Conservation (phyloP, 768 basidiomycete species). For the Pisolithus tinctorius region DNA sequence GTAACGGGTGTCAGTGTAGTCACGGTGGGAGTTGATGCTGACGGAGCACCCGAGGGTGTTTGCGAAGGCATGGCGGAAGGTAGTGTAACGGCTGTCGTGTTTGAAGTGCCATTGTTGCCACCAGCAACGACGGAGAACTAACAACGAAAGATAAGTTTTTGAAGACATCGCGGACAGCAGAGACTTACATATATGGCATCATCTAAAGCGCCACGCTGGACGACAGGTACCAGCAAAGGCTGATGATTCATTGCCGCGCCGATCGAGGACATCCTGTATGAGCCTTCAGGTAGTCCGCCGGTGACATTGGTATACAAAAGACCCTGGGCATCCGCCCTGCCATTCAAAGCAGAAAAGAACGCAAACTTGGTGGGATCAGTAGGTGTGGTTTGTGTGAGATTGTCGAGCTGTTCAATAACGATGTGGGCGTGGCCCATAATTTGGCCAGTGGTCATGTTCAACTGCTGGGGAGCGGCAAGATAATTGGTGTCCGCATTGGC, state of each 20-base stretch:
- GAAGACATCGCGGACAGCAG: background rate
- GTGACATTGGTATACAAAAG: conserved; percentile 40
- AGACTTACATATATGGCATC: conserved; percentile 34
- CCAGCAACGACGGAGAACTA: conserved; percentile 22
- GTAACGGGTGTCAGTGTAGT: background rate
- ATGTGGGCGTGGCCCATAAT: conserved; percentile 60
- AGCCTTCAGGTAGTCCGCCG: conserved; percentile 47
- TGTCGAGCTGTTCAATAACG: conserved; percentile 46
- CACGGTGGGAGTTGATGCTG: background rate
- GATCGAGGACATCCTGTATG: conserved; percentile 40
- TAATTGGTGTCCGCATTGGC: conserved; percentile 49
- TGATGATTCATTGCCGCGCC: conserved; percentile 45
- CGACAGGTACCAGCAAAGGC: conserved; percentile 27
- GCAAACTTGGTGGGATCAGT: conserved; percentile 46
- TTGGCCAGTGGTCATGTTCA: conserved; percentile 37
- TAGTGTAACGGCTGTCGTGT: background rate
- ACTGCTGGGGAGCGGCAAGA: conserved; percentile 48
- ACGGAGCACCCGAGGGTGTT: background rate
- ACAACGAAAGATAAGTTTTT: background rate
- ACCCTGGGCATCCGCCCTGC: conserved; percentile 35
- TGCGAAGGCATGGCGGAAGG: background rate
- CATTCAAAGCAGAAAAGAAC: conserved; percentile 54
- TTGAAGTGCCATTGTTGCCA: conserved; percentile 8
- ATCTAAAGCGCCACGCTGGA: conserved; percentile 36
- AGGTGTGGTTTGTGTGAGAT: conserved; percentile 42